These are phyloP conservation scores for Euphorbia schlechtendalii DNA, from an alignment of 441 rosid genomes.

Conservation along the genomic window DNA sequence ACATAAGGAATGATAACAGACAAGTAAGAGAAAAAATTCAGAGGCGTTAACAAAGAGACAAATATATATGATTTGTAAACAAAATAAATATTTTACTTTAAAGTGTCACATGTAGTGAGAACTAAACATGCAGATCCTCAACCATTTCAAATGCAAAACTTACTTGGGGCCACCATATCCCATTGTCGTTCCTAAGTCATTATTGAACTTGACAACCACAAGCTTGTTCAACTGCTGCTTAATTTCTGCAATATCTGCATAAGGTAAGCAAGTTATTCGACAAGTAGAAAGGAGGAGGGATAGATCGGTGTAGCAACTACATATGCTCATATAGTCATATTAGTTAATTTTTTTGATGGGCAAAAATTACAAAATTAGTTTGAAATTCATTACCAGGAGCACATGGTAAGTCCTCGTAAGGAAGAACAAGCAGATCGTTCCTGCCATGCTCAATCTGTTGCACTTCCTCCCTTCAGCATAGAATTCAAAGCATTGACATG, in stretches of 20 bases:
- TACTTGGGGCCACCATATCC: constrained; percentile 53
- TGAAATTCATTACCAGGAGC: constrained; percentile 33
- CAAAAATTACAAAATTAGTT: constrained; percentile 3
- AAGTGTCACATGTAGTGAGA: neutral
- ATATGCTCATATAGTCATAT: neutral
- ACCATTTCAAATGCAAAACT: constrained; percentile 7
- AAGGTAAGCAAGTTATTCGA: neutral
- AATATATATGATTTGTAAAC: neutral
- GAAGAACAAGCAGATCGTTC: constrained; percentile 43
- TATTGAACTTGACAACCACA: constrained; percentile 46
- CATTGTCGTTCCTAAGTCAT: constrained; percentile 35
- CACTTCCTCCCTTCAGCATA: constrained; percentile 35
- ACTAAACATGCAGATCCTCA: neutral
- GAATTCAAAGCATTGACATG: constrained; percentile 17
- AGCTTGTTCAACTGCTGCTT: constrained; percentile 47
- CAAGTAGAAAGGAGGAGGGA: neutral
- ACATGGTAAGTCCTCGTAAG: constrained; percentile 36
- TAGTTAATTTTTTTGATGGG: neutral
- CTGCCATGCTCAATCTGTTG: constrained; percentile 25
- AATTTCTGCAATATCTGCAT: constrained; percentile 36
- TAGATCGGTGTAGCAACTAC: neutral
- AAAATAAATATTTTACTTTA: neutral
- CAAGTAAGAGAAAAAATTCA: neutral
- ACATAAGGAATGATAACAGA: neutral
- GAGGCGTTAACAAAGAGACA: neutral